These are phyloP conservation scores for Strobilomyces confusus DNA, from an alignment of 768 basidiomycete species.

Conservation along the genomic window DNA sequence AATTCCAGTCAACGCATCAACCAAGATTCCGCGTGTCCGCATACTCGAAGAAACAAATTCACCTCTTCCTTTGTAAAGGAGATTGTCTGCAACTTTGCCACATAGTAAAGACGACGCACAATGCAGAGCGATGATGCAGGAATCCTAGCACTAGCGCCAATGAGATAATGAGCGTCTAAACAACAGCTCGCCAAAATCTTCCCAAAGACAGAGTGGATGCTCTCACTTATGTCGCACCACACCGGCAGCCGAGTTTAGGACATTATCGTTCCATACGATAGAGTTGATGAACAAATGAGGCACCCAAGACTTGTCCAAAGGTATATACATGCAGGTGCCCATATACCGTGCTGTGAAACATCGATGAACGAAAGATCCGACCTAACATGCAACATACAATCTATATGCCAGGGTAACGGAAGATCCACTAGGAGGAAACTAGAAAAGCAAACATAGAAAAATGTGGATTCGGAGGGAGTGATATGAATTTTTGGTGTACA, in stretches of 20 bases:
- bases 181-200: neutral
- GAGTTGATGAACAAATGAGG: neutral
- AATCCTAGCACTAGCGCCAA: neutral
- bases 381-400: neutral
- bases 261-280: neutral
- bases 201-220: neutral
- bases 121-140: neutral
- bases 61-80: neutral
- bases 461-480: neutral
- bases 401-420: neutral
- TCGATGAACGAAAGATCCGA: too few species aligned
- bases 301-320: neutral
- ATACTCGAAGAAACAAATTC: neutral
- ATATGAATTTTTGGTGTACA: neutral
- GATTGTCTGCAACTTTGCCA: neutral
- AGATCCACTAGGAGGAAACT: conserved; percentile 33
- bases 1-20: neutral
- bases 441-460: conserved; percentile 30
- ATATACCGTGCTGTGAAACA: neutral
- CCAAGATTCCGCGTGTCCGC: neutral
- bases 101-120: neutral
- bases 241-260: neutral
- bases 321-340: neutral
- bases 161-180: neutral
- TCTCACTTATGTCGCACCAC: neutral